Evolutionary conservation across 768 basidiomycete species (phyloP), one percentile per base, ranked within the genome.

Genomic region (Lyophyllum semitale): DNA sequence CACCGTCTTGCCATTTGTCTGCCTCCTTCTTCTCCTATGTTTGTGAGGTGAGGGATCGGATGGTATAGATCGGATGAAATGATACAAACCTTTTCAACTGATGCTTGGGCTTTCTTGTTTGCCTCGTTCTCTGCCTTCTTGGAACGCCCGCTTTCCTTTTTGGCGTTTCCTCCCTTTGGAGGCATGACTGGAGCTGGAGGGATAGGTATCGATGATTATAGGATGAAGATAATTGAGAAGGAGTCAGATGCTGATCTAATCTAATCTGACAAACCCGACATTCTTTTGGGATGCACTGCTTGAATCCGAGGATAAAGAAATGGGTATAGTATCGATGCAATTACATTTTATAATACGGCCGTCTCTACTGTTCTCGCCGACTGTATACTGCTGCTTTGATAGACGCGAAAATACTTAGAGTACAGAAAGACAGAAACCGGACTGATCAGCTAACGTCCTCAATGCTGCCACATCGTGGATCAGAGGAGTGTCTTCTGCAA

Each of bases 41-140:
- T 54, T n/a, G 8, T 22, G 22, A 12, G 23, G 43, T 47, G 30
- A 32, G 37, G 12, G 22, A 25, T 22, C 8, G 18, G 9, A 33
- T 11, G 41, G 15, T 23, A 18, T 4, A 26, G 12, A 45, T 29
- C 5, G 23, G 29, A 48, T 29, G 45, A 3, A 33, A 54, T 23
- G 13, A 13, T 17, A 41, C 68, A 45, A 47, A 86, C 91, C 74
- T 81, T 85, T 12, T 84, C 89, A 8, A 77, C 78, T 11, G 76
- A 78, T 0, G 78, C 85, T 4, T 76, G 78, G 6, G 80, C 83
- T 58, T 83, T 80, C 71, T 94, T 95, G 78, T 88, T 92, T 8
- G 82, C 77, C 67, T 93, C 91, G 67, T 93, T 95, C 66, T 95
- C 91, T 23, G 91, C 91, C 70, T 97, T 97, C 74, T 93, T 95